phyloP scores from a whole-genome alignment of 164 flowering plant genomes.

The Chloranthus sessilifolius region DNA sequence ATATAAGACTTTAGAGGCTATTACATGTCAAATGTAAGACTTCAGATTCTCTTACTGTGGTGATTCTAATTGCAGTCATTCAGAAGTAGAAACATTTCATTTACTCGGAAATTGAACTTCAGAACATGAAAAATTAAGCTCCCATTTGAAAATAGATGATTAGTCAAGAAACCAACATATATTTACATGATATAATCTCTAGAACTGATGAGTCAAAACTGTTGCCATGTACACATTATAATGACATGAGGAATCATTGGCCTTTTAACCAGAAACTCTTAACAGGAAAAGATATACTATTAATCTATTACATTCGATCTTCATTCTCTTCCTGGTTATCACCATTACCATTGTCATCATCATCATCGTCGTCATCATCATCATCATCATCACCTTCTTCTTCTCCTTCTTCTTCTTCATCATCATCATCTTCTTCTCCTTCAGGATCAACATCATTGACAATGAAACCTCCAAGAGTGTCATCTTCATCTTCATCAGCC shows the following conservation, averaged over 20 bases:
- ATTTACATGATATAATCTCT: not conserved
- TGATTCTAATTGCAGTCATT: too few relatives aligned
- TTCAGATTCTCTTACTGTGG: too few relatives aligned
- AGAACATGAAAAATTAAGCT: too few relatives aligned
- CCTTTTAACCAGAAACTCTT: too few relatives aligned
- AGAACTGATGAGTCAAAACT: not conserved
- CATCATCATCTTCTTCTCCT: slow-evolving; percentile 34
- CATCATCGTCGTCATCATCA: slow-evolving; percentile 12
- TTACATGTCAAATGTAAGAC: too few relatives aligned
- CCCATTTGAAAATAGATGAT: too few relatives aligned
- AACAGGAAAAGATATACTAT: not conserved
- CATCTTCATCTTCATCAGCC: slow-evolving; percentile 34
- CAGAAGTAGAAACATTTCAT: too few relatives aligned
- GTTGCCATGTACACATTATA: too few relatives aligned
- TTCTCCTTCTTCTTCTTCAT: slow-evolving; percentile 44
- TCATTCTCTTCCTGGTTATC: not conserved
- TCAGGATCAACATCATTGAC: slow-evolving; percentile 44
- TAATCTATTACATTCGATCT: not conserved
- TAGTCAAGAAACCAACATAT: too few relatives aligned
- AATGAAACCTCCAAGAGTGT: slow-evolving; percentile 77
- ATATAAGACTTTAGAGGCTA: too few relatives aligned
- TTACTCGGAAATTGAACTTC: too few relatives aligned
- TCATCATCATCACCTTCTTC: slow-evolving; percentile 34
- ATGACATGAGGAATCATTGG: too few relatives aligned
- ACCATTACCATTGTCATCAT: not conserved